Evolutionary conservation across 169 alveolate species (phyloP).

Genomic region (Plasmodium coatneyi): DNA sequence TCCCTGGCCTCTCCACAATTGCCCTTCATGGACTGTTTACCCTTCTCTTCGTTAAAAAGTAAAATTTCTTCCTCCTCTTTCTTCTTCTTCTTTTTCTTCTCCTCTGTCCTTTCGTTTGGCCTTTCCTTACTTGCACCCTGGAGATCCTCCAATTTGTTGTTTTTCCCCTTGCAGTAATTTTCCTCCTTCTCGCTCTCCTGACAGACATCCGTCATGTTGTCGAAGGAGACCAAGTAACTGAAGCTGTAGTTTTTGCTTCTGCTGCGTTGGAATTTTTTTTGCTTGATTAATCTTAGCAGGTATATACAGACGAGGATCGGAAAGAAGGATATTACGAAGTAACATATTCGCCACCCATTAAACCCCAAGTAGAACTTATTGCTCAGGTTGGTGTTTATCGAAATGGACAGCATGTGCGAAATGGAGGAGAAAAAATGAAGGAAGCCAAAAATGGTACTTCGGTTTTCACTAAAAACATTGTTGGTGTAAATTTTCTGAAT

Average conservation of each 20-base stretch:
- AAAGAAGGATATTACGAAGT: constrained; percentile 35
- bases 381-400: constrained; percentile 59
- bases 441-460: constrained; percentile 68
- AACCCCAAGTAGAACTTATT: constrained; percentile 41
- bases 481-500: constrained; percentile 69
- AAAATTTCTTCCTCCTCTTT: neutral
- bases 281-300: constrained; percentile 18
- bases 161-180: neutral
- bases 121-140: neutral
- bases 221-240: constrained; percentile 18
- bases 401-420: constrained; percentile 53
- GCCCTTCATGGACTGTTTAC: neutral
- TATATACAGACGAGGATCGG: constrained; percentile 39
- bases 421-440: constrained; percentile 61
- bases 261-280: neutral
- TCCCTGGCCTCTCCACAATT: neutral
- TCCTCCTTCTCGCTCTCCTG: constrained; percentile 1
- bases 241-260: neutral
- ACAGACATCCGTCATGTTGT: neutral
- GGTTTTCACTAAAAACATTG: constrained; percentile 47
- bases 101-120: neutral
- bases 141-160: neutral
- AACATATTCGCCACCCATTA: constrained; percentile 68
- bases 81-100: neutral
- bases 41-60: neutral